A percentile compares a stretch with the other conserved stretches of the same genome.
phyloP scores from a whole-genome alignment of 202 grass and related monocot species.

The Bolboschoenoplectus hybrid region DNA sequence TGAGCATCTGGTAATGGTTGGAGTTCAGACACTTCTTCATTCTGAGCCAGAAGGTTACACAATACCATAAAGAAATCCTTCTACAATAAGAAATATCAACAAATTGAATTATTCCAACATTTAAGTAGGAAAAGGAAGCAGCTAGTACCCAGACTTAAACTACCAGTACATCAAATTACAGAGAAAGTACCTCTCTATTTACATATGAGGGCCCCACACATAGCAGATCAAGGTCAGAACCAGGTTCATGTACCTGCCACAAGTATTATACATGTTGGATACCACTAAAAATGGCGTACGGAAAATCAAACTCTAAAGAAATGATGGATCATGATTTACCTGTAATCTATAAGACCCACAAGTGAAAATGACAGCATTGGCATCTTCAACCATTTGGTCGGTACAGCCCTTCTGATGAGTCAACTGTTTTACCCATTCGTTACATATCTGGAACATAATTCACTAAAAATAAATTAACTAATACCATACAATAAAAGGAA shows the following conservation, averaged over 20 bases:
- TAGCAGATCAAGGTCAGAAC: slow-evolving; percentile 86
- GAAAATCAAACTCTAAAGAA: not conserved
- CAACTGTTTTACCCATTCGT: slow-evolving; percentile 90
- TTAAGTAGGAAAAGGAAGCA: slow-evolving; percentile 15
- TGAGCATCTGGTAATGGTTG: slow-evolving; percentile 93
- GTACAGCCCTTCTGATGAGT: slow-evolving; percentile 85
- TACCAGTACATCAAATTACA: not conserved
- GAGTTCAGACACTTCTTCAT: slow-evolving; percentile 63
- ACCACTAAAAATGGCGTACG: not conserved
- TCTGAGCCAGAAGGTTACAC: slow-evolving; percentile 71
- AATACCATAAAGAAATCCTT: slow-evolving; percentile 94
- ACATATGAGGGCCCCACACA: slow-evolving; percentile 99
- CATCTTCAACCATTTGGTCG: slow-evolving; percentile 92
- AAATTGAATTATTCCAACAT: not conserved
- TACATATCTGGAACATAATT: slow-evolving; percentile 63
- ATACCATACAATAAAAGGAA: too few relatives aligned
- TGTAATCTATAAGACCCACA: slow-evolving; percentile 91
- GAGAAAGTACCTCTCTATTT: slow-evolving; percentile 69
- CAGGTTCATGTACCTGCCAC: slow-evolving; percentile 81
- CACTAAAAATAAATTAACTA: not conserved
- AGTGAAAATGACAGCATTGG: slow-evolving; percentile 90
- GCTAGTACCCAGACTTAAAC: too few relatives aligned
- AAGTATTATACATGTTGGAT: not conserved
- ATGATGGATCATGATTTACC: slow-evolving; percentile 47
- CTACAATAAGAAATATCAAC: slow-evolving; percentile 34